Evolutionary conservation across 257 asterid species (phyloP).

Genomic region (Solanum rostratum): DNA sequence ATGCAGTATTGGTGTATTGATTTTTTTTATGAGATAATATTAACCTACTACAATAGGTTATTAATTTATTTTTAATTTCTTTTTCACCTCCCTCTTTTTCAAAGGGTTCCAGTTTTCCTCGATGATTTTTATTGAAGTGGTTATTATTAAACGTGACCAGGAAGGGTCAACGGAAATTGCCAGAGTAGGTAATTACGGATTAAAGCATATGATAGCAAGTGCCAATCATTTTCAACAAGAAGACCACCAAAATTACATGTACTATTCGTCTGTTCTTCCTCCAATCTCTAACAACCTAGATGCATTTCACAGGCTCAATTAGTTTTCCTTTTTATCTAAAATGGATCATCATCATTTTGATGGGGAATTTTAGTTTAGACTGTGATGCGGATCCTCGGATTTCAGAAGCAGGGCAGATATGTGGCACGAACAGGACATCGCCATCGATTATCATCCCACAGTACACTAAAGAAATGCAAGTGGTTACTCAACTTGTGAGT

Average conservation of each 20-base stretch:
- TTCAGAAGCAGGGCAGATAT: slow-evolving; percentile 44
- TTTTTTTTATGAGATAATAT: too few relatives aligned
- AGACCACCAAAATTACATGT: background rate
- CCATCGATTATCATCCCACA: slow-evolving; percentile 33
- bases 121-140: too few relatives aligned
- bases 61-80: too few relatives aligned
- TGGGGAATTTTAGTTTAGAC: background rate
- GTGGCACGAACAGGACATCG: slow-evolving; percentile 28
- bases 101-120: too few relatives aligned
- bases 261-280: background rate
- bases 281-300: background rate
- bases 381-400: slow-evolving; percentile 44
- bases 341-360: background rate
- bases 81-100: too few relatives aligned
- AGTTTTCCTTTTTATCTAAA: background rate
- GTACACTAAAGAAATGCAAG: slow-evolving; percentile 48
- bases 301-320: background rate
- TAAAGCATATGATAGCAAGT: background rate
- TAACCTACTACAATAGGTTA: too few relatives aligned
- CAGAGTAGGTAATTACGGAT: background rate
- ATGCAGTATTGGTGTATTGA: too few relatives aligned
- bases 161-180: background rate
- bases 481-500: slow-evolving; percentile 37
- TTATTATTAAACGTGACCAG: too few relatives aligned
- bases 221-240: background rate